Percentiles rank a stretch among this genome's conserved stretches.
Evolutionary conservation across 768 basidiomycete genomes (phyloP).

Genomic region (Rhodotorula sphaerocarpa): DNA sequence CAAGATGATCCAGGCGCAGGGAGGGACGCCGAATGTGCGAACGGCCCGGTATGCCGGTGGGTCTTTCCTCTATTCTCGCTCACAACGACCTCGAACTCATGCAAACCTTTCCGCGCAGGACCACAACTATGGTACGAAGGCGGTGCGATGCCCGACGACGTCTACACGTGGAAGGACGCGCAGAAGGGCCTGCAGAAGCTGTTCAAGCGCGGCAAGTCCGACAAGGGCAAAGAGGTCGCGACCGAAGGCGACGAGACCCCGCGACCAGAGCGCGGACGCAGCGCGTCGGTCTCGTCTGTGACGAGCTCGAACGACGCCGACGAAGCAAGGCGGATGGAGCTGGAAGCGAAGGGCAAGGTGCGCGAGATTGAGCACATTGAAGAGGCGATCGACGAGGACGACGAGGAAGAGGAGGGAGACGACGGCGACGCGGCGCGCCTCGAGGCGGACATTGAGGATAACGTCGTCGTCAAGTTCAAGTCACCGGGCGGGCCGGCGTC

Average conservation of each 20-base stretch:
- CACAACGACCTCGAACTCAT: neutral
- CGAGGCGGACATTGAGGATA: conserved; percentile 9
- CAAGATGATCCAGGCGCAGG: conserved; percentile 23
- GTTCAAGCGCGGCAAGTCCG: conserved; percentile 16
- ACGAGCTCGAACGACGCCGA: conserved; percentile 1
- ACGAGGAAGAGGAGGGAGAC: neutral
- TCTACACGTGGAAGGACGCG: conserved; percentile 29
- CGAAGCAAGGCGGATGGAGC: conserved; percentile 29
- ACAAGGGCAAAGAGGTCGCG: neutral
- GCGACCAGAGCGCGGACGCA: neutral
- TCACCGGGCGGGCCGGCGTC: too few species aligned
- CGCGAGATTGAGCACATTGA: conserved; percentile 34
- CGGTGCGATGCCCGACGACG: conserved; percentile 18
- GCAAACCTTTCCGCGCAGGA: neutral
- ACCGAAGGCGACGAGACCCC: neutral
- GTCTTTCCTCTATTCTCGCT: too few species aligned
- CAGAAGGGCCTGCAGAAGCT: conserved; percentile 20
- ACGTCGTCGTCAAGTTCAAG: neutral
- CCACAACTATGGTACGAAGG: conserved; percentile 32
- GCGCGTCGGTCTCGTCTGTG: neutral
- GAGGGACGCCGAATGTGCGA: conserved; percentile 3
- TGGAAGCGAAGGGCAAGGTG: conserved; percentile 22
- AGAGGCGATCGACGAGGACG: conserved; percentile 12
- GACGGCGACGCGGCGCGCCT: neutral
- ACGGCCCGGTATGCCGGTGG: conserved; percentile 26